Conservation (phyloP, 768 basidiomycete genomes). For the Lactifluus echinatus region DNA sequence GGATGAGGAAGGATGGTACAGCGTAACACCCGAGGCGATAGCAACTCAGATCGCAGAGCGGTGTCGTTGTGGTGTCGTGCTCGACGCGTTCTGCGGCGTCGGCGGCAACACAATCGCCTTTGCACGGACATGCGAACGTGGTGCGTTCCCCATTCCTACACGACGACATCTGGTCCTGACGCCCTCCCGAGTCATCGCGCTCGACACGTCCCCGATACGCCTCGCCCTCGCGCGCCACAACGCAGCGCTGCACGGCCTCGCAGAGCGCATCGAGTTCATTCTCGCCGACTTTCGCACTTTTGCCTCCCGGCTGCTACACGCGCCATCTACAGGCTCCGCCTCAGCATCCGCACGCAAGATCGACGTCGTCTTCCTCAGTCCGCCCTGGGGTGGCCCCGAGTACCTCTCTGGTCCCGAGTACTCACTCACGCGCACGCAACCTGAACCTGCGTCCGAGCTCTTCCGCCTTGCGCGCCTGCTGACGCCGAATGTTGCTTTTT, state of each 20-base stretch:
- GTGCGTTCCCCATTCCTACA: slow-evolving; percentile 37
- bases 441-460: slow-evolving; percentile 75
- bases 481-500: slow-evolving; percentile 82
- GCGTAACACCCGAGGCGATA: slow-evolving; percentile 89
- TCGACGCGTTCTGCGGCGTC: slow-evolving; percentile 96
- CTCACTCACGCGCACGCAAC: slow-evolving; percentile 62
- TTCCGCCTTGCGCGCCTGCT: slow-evolving; percentile 65
- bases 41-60: slow-evolving; percentile 89
- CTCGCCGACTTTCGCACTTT: slow-evolving; percentile 80
- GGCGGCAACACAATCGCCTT: slow-evolving; percentile 98
- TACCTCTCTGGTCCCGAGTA: slow-evolving; percentile 56
- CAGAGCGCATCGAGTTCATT: slow-evolving; percentile 91
- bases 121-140: slow-evolving; percentile 89
- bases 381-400: slow-evolving; percentile 89
- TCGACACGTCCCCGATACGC: slow-evolving; percentile 80
- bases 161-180: neutral
- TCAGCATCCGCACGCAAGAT: slow-evolving; percentile 39
- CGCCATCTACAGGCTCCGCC: neutral
- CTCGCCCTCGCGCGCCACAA: slow-evolving; percentile 90
- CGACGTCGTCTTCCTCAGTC: slow-evolving; percentile 88
- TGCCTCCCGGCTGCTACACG: slow-evolving; percentile 38
- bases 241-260: slow-evolving; percentile 88
- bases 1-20: slow-evolving; percentile 97
- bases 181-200: slow-evolving; percentile 69
- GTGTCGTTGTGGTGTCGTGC: slow-evolving; percentile 73